Evolutionary conservation across 108 stramenopile species (phyloP).

Genomic region (Cyclostephanos tholiformis): DNA sequence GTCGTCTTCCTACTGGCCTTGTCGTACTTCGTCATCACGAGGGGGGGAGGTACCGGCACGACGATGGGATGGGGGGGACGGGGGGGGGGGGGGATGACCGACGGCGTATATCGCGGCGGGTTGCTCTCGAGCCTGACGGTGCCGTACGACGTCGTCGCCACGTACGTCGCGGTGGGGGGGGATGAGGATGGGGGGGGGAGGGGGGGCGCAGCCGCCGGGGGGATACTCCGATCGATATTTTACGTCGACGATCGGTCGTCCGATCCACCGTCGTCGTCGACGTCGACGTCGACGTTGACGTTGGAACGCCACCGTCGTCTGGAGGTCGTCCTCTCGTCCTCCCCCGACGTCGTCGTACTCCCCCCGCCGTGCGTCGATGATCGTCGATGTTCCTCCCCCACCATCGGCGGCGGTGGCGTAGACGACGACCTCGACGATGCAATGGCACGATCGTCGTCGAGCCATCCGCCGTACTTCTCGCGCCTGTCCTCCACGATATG

Average conservation of each 20-base stretch:
- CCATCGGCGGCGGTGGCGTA: background rate
- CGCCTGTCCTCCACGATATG: slow-evolving; percentile 49
- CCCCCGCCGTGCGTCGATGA: background rate
- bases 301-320: slow-evolving; percentile 23
- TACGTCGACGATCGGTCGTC: slow-evolving; percentile 15
- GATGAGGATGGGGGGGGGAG: background rate
- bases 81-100: too few relatives aligned
- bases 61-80: too few relatives aligned
- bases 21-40: slow-evolving; percentile 32
- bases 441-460: background rate
- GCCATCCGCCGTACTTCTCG: slow-evolving; percentile 27
- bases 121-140: slow-evolving; percentile 32
- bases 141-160: slow-evolving; percentile 36
- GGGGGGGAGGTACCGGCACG: slow-evolving; percentile 10
- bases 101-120: slow-evolving; percentile 13
- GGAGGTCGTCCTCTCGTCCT: slow-evolving; percentile 43
- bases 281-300: background rate
- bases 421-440: background rate
- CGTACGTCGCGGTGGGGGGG: slow-evolving; percentile 2
- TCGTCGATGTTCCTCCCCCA: background rate
- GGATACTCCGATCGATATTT: slow-evolving; percentile 32
- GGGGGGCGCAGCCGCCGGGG: slow-evolving; percentile 4
- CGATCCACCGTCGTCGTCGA: background rate
- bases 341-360: slow-evolving; percentile 19
- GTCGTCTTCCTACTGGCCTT: slow-evolving; percentile 31